Percentiles rank a stretch among this genome's conserved stretches.
These are phyloP conservation scores for Wickerhamomyces sydowiorum DNA, from an alignment of 805 yeast species.

Conservation along the genomic window DNA sequence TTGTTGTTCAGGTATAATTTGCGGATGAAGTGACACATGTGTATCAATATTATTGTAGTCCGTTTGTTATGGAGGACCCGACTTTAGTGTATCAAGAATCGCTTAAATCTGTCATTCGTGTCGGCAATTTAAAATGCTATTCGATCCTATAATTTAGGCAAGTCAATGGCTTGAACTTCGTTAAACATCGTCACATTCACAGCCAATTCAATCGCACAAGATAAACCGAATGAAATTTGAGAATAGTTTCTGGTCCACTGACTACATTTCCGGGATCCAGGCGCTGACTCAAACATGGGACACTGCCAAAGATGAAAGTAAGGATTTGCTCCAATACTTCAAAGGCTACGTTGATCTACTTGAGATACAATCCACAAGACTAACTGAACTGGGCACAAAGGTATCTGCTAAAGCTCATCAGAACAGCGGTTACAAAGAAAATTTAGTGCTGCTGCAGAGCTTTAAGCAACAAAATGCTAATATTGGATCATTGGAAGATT, in stretches of 20 bases:
- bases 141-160: background rate
- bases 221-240: constrained; percentile 5
- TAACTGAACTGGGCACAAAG: constrained; percentile 3
- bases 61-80: too few species aligned
- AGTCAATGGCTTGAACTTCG: too few species aligned
- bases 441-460: background rate
- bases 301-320: constrained; percentile 13
- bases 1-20: too few species aligned
- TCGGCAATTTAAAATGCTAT: too few species aligned
- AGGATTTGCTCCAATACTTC: constrained; percentile 13
- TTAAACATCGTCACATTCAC: background rate
- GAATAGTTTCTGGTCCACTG: constrained; percentile 27
- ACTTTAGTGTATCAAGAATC: too few species aligned
- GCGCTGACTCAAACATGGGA: constrained; percentile 15
- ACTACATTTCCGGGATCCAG: constrained; percentile 24
- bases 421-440: background rate
- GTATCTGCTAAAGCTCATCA: background rate
- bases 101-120: too few species aligned
- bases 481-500: background rate
- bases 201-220: too few species aligned
- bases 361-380: constrained; percentile 10
- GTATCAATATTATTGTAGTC: too few species aligned
- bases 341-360: constrained; percentile 12
- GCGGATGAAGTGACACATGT: too few species aligned
- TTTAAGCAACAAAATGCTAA: background rate